Evolutionary conservation across 352 stramenopile genomes (phyloP).

Genomic region (Peronospora belbahrii): DNA sequence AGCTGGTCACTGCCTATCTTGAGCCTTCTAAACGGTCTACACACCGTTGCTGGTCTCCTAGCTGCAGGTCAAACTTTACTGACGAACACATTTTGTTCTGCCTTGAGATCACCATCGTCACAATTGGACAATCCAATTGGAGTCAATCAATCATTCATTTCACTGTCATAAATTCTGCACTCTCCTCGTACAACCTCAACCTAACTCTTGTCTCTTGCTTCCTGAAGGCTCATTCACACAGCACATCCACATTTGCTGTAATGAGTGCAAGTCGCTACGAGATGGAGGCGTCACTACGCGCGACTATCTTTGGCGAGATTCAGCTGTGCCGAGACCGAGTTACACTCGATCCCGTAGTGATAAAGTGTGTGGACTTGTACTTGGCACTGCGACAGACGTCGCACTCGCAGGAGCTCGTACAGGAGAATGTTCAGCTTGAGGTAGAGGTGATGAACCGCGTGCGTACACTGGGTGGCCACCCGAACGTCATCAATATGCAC

Average conservation of each 20-base stretch:
- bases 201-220: conserved; percentile 1
- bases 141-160: conserved; percentile 2
- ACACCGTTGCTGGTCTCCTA: conserved; percentile 3
- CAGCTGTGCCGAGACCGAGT: conserved; percentile 50
- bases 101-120: not conserved
- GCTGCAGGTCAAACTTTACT: conserved; percentile 1
- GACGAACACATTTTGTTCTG: not conserved
- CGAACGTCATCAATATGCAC: conserved; percentile 66
- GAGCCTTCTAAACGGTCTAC: conserved; percentile 5
- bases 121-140: conserved; percentile 17
- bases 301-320: conserved; percentile 67
- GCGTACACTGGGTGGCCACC: conserved; percentile 44
- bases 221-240: not conserved
- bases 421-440: conserved; percentile 66
- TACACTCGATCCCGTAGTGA: conserved; percentile 45
- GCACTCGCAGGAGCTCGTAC: conserved; percentile 35
- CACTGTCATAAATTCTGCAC: not conserved
- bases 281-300: conserved; percentile 32
- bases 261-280: conserved; percentile 37
- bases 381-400: conserved; percentile 51
- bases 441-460: conserved; percentile 58
- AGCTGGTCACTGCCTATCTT: conserved; percentile 7
- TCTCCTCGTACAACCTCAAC: conserved; percentile 3
- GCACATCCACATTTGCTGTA: not conserved
- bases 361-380: conserved; percentile 66